Percentiles rank a stretch among this genome's conserved stretches.
These are phyloP conservation scores for Colletotrichum sp. DNA, from an alignment of 2,329 filamentous ascomycete genomes.

Conservation along the genomic window DNA sequence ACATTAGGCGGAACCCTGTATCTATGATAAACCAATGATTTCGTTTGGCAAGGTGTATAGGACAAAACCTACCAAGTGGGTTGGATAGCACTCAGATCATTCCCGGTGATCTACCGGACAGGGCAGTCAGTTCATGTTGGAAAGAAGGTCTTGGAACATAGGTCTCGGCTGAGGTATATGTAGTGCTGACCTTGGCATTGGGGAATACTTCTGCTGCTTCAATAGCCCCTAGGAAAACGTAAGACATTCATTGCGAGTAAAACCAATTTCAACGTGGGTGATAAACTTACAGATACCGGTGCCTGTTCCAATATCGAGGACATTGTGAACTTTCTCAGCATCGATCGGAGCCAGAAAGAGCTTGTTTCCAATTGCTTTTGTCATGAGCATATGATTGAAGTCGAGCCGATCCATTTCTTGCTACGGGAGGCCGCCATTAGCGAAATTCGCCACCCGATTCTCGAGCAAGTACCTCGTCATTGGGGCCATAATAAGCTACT, in stretches of 20 bases:
- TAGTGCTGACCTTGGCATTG: not conserved
- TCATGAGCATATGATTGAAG: not conserved
- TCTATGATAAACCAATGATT: not conserved
- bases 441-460: accelerated
- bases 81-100: not conserved
- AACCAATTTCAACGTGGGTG: not conserved
- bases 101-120: not conserved
- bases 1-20: not conserved
- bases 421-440: not conserved
- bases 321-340: not conserved
- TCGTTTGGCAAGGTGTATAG: not conserved
- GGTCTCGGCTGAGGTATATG: not conserved
- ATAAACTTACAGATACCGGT: not conserved
- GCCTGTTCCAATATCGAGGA: not conserved
- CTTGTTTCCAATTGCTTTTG: not conserved
- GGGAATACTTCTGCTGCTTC: not conserved
- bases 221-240: not conserved
- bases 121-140: not conserved
- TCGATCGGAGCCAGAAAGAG: not conserved
- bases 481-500: constrained; percentile 34
- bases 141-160: not conserved
- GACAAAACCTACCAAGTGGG: not conserved
- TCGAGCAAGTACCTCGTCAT: constrained; percentile 31
- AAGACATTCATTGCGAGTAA: not conserved
- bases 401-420: not conserved